Evolutionary conservation across 176 grass and related monocot genomes (phyloP), one percentile per base, ranked within the genome.

Genomic region (Paspalum vaginatum): DNA sequence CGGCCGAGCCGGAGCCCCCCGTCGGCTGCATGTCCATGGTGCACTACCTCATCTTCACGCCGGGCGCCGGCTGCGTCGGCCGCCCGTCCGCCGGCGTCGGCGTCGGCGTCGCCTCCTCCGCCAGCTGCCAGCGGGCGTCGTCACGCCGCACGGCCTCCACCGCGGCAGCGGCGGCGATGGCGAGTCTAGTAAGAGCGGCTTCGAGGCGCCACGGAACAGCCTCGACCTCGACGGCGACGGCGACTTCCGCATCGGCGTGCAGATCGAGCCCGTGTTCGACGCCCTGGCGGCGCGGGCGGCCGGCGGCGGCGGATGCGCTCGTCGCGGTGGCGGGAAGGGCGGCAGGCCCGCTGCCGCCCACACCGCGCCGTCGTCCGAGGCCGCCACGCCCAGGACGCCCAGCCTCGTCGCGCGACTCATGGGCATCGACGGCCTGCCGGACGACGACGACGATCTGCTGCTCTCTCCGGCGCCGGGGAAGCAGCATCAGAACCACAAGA

Each of bases 1-100:
- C 14, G 14, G 2, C 13, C 6, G 40, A 8, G 11, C 21, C 42
- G 2, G 46, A 52, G 0, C 76, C 61, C 1, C 46, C 61, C 17
- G 0, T 67, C 14, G 96, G 96, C 8, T 99, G 96, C 92, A 99
- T 99, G 96, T 79, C 90, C 86, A 91, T 99, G 92, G 61, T 99
- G 12, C 88, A 93, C 49, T 87, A 92, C 86, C 86, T 95, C 73
- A 89, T 94, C 73, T 90, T 97, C 80, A 73, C 91, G 17, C 88
- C 88, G 17, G 78, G 78, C 57, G 65, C 72, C 48, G 83, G 86
- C 46, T 83, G 84, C 84, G 84, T 83, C 76, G 82, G 81, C 67
- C 86, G 84, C 22, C 80, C 86, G 18, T 72, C 87, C 5, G 47
- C 84, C 8, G n/a, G n/a, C n/a, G n/a, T n/a, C n/a, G n/a, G n/a